phyloP scores from a whole-genome alignment of 768 basidiomycete genomes.

The Vararia minispora region DNA sequence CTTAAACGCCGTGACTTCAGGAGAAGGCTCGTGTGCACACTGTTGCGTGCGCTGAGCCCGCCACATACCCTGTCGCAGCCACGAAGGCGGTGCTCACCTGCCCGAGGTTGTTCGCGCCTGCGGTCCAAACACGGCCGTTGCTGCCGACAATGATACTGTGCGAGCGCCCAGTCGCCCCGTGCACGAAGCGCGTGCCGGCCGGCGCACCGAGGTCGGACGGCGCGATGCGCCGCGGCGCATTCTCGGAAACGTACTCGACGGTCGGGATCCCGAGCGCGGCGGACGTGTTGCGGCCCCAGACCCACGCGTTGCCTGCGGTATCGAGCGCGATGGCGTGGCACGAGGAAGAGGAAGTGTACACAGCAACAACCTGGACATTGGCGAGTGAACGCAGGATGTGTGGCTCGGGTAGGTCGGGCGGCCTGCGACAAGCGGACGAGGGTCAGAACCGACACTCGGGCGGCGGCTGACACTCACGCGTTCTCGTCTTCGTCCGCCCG shows the following conservation, averaged over 20 bases:
- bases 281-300: conserved; percentile 79
- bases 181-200: conserved; percentile 42
- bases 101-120: conserved; percentile 71
- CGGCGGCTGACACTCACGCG: conserved; percentile 4
- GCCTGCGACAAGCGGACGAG: conserved; percentile 22
- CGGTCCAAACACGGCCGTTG: conserved; percentile 74
- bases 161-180: conserved; percentile 74
- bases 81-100: conserved; percentile 39
- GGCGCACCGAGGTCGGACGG: conserved; percentile 54
- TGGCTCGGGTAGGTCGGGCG: conserved; percentile 78
- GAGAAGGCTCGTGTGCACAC: conserved; percentile 20
- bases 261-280: conserved; percentile 52
- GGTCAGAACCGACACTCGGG: not conserved
- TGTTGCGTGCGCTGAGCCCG: not conserved
- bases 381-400: conserved; percentile 82
- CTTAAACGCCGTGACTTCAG: conserved; percentile 61
- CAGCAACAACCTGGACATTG: conserved; percentile 61
- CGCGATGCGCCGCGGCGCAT: conserved; percentile 51
- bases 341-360: conserved; percentile 66
- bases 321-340: conserved; percentile 74
- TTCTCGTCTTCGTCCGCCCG: conserved; percentile 12
- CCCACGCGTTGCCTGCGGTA: conserved; percentile 69
- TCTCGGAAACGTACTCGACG: conserved; percentile 51
- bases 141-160: conserved; percentile 79
- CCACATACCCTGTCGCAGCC: not conserved